Base-by-base conservation (phyloP, 257 asterid species). In the Capsicum chinense region DNA sequence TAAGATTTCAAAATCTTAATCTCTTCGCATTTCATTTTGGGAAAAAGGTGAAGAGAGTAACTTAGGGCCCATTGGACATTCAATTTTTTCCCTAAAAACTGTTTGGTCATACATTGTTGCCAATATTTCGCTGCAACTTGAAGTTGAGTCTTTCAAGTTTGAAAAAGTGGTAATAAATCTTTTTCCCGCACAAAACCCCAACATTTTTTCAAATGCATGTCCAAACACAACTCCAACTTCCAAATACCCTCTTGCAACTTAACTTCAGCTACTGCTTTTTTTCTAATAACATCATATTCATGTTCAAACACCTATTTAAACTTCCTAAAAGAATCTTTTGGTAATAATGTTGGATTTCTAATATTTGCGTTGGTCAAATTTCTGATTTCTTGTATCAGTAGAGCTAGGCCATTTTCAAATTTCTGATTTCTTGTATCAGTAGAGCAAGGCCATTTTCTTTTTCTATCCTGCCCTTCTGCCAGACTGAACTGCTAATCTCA, bases 1-100 rank as follows among this genome's bases (percentile, higher is more conserved):
- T 95, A 94, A 83, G 92, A 47, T 85, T 70, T 73, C 59, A 47
- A 57, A 73, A 73, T 73, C 58, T 73, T 11, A 52, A 47, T 73
- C 39, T 47, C 58, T 73, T 47, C 35, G 35, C 39, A 11, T n/a
- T 6, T 73, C 80, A 11, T 47, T 73, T 47, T 73, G 7, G 33
- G 59, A 73, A 47, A 47, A 19, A 47, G 39, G 19, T 47, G 42
- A 10, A 73, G 59, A 71, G 79, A 50, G 39, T 47, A 47, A 19
- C 42, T 73, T 68, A 14, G 12, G 48, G 74, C 19, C 47, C 74
- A 35, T 6, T 66, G 48, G 48, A 66, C 74, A 0, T 66, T 1
- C 19, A 33, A 13, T 10, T 35, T 6, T 66, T 35, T 12, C 37
- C 73, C 6, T 33, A 3, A 35, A 2, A 13, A 35, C 73, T 35